Conservation (phyloP, 495 filamentous ascomycete genomes). For the Margaritispora aquatica region DNA sequence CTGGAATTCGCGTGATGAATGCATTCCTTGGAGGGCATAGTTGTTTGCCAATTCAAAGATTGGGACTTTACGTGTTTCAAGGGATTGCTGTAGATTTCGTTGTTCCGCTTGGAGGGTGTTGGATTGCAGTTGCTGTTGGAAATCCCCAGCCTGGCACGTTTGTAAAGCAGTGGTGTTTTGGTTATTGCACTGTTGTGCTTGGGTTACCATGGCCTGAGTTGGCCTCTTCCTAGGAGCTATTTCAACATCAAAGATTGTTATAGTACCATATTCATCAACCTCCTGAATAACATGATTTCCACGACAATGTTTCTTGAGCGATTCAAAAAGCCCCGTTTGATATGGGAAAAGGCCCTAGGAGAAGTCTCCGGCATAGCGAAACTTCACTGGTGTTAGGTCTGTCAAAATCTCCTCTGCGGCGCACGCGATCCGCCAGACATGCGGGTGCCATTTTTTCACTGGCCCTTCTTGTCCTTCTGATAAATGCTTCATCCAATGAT, state of each 20-base stretch:
- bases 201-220: neutral
- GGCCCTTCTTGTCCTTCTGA: neutral
- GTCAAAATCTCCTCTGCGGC: neutral
- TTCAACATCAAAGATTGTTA: neutral
- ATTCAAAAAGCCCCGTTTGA: neutral
- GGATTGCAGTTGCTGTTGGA: neutral
- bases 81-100: neutral
- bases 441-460: neutral
- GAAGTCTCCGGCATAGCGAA: neutral
- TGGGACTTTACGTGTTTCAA: neutral
- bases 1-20: neutral
- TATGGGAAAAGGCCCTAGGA: neutral
- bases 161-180: neutral
- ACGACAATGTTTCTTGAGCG: neutral
- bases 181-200: neutral
- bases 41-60: neutral
- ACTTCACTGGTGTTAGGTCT: neutral
- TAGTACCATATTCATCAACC: neutral
- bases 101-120: neutral
- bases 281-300: neutral
- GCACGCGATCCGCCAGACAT: neutral
- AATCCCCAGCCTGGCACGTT: too few relatives aligned
- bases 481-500: neutral
- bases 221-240: neutral
- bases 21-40: neutral